Evolutionary conservation across 768 basidiomycete genomes (phyloP).

Genomic region (Boletus rufocinnamomeus): DNA sequence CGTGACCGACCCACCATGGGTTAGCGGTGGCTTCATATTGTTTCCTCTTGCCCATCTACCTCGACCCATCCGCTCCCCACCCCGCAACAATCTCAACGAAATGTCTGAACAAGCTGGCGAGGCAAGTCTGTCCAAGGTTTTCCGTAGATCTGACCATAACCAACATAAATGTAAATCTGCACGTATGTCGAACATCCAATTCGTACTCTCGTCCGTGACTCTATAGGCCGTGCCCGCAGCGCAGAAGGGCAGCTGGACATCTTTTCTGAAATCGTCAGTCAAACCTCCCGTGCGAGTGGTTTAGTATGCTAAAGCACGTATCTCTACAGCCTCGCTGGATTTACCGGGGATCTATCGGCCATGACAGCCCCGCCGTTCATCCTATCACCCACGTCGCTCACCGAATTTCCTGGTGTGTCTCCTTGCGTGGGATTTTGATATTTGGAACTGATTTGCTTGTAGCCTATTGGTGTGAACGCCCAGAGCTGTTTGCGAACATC

Average conservation of each 20-base stretch:
- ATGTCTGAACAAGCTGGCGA: slow-evolving; percentile 48
- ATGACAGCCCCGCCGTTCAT: slow-evolving; percentile 91
- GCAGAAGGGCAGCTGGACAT: slow-evolving; percentile 86
- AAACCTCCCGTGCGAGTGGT: neutral
- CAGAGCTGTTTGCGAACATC: slow-evolving; percentile 86
- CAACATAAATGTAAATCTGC: slow-evolving; percentile 34
- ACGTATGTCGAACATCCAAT: slow-evolving; percentile 35
- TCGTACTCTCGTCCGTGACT: slow-evolving; percentile 23
- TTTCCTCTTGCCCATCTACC: slow-evolving; percentile 11
- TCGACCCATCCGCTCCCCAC: slow-evolving; percentile 9
- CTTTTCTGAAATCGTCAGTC: slow-evolving; percentile 87
- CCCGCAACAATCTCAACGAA: slow-evolving; percentile 6
- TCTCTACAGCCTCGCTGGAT: slow-evolving; percentile 66
- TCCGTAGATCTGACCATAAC: slow-evolving; percentile 27
- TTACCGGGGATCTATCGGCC: slow-evolving; percentile 85
- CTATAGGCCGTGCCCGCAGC: slow-evolving; percentile 71
- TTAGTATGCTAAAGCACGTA: slow-evolving; percentile 1
- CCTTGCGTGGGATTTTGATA: neutral
- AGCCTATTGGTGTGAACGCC: slow-evolving; percentile 98
- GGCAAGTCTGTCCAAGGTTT: slow-evolving; percentile 33
- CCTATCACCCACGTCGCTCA: slow-evolving; percentile 85
- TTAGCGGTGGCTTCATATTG: neutral
- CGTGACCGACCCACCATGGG: slow-evolving; percentile 20
- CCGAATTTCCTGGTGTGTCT: slow-evolving; percentile 82
- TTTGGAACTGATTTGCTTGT: slow-evolving; percentile 9